phyloP scores from a whole-genome alignment of 2,329 filamentous ascomycete genomes.

The Cytospora schulzeri region DNA sequence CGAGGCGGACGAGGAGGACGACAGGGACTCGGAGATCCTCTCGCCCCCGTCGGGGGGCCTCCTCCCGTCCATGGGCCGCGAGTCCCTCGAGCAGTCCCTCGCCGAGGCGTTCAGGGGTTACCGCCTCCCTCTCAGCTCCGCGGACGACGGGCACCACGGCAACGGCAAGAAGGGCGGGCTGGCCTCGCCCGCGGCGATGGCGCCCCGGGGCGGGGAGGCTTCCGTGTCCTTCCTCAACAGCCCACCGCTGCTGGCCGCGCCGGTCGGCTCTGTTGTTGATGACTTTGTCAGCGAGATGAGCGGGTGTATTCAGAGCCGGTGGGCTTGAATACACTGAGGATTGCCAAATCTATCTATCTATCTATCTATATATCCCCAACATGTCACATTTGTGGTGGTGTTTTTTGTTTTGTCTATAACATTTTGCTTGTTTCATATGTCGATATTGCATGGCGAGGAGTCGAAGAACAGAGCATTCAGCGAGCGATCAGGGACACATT shows the following conservation, averaged over 20 bases:
- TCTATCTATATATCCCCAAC: background rate
- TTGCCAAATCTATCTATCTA: too few relatives aligned
- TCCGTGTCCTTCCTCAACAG: constrained; percentile 22
- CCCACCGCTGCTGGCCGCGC: constrained; percentile 37
- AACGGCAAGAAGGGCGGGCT: constrained; percentile 32
- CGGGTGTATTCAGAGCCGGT: constrained; percentile 11
- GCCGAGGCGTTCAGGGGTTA: constrained; percentile 44
- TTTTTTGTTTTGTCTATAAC: too few relatives aligned
- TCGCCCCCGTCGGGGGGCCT: constrained; percentile 36
- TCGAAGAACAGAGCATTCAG: constrained; percentile 13
- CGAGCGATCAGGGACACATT: constrained; percentile 13
- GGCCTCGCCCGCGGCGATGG: constrained; percentile 7
- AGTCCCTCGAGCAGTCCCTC: constrained; percentile 33
- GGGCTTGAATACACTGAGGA: constrained; percentile 6
- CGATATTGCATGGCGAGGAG: constrained; percentile 15
- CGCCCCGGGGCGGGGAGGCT: background rate
- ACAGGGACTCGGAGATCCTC: constrained; percentile 43
- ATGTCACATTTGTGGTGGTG: background rate
- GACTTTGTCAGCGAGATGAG: constrained; percentile 39
- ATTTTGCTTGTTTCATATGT: constrained; percentile 11
- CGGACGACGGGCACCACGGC: constrained; percentile 26
- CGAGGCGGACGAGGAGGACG: constrained; percentile 38
- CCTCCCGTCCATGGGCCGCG: constrained; percentile 23
- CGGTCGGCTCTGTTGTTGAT: constrained; percentile 43
- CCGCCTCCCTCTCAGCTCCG: constrained; percentile 46